Evolutionary conservation across 2,329 filamentous ascomycete species (phyloP), one percentile per base, ranked within the genome.

Genomic region (Aspergillus sp.): DNA sequence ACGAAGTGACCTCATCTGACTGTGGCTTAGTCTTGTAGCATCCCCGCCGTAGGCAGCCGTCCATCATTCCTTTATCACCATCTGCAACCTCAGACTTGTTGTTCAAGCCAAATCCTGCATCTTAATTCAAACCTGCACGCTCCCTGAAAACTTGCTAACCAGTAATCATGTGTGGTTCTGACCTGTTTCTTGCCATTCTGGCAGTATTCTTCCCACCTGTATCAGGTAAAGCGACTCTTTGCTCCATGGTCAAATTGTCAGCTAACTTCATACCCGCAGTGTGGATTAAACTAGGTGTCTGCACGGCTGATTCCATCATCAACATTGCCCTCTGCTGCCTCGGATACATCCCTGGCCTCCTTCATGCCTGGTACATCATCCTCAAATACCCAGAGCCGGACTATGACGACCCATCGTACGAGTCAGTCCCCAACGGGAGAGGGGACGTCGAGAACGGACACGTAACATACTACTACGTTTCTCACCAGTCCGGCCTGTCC

Each of bases 361-460:
- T 99, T 2, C 95, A 99, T 79, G 86, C 93, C 62, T 98, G 95
- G 93, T 99, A 98, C 83, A 96, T 98, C 76, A 97, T 99, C 77
- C 85, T 90, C 69, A 89, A 90, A 72, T 90, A 89, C 74, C 95
- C 95, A 58, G 93, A 97, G 60, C 76, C 79, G 66, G 82, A 87
- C 58, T 84, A 83, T 74, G 85, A 89, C 62, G 73, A 79, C 54
- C 67, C 65, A 33, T 75, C 81, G 56, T 92, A 95, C 76, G 85
- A 90, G 65, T 77, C 80, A 51, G 73, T 89, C 41, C 77, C 83
- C 39, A 77, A 79, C 65, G 66, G 64, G 34, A 63, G 69, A 41
- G 63, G 65, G 5, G 74, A 76, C 51, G 64, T 71, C 13, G 74
- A 77, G 58, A 76, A 76, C 51, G 75, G 75, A 60, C 75, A 71